Conservation (phyloP, 2,329 filamentous ascomycete genomes). For the Colletotrichum viniferum region DNA sequence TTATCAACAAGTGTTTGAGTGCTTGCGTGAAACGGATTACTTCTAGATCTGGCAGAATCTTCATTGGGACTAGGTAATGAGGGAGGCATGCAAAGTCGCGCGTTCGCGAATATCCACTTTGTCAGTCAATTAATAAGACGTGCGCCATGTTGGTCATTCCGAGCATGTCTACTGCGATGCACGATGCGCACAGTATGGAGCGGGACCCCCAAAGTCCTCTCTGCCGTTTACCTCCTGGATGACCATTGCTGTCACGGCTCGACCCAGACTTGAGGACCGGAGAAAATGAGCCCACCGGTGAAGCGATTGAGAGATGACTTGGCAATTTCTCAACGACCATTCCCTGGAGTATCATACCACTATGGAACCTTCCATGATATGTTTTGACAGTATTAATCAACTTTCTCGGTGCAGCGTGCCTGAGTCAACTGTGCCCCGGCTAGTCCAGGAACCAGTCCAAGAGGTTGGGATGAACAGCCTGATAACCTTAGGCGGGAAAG, state of each 20-base stretch:
- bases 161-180: background rate
- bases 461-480: slow-evolving; percentile 15
- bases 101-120: background rate
- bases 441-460: background rate
- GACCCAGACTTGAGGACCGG: background rate
- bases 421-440: background rate
- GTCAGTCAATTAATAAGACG: background rate
- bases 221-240: background rate
- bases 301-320: background rate
- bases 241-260: background rate
- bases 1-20: background rate
- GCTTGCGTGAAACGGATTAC: background rate
- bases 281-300: background rate
- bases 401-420: background rate
- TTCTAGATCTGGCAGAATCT: background rate
- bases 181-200: background rate
- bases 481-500: background rate
- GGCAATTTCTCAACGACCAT: background rate
- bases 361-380: background rate
- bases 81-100: background rate
- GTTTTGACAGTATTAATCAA: background rate
- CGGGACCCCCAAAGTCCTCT: slow-evolving; percentile 5
- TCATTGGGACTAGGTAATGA: background rate
- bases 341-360: background rate
- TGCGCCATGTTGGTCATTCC: background rate